Evolutionary conservation across 2,329 filamentous ascomycete species (phyloP).

Genomic region (Cordyceps cicadae): DNA sequence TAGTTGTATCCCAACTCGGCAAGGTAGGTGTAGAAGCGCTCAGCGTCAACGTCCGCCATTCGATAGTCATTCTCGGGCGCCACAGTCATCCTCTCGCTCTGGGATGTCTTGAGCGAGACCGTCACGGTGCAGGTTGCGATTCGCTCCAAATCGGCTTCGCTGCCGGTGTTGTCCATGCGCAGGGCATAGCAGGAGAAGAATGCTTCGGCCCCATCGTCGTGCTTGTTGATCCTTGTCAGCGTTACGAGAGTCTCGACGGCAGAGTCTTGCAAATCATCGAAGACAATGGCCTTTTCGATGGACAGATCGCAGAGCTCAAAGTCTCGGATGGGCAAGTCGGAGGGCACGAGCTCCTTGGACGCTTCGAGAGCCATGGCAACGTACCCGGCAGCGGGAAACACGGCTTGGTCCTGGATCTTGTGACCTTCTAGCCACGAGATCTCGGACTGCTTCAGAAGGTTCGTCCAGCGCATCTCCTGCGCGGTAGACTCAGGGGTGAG

Average conservation of each 20-base stretch:
- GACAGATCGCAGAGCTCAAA: background rate
- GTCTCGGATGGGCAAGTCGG: background rate
- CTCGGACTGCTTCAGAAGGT: slow-evolving; percentile 14
- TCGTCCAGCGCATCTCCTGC: slow-evolving; percentile 13
- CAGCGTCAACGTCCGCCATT: too few species aligned
- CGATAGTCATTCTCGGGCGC: too few species aligned
- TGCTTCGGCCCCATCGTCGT: background rate
- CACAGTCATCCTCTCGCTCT: too few species aligned
- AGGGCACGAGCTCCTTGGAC: slow-evolving; percentile 11
- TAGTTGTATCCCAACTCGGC: too few species aligned
- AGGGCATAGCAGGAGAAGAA: background rate
- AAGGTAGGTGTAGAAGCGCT: too few species aligned
- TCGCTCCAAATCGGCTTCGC: too few species aligned
- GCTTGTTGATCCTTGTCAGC: background rate
- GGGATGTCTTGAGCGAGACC: too few species aligned
- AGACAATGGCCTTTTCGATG: background rate
- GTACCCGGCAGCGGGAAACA: slow-evolving; percentile 31
- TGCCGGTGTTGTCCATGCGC: too few species aligned
- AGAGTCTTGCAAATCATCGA: background rate
- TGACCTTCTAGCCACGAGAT: slow-evolving; percentile 34
- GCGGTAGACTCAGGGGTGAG: background rate
- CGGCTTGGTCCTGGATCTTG: slow-evolving; percentile 32
- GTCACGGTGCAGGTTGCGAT: too few species aligned
- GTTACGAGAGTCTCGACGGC: too few species aligned
- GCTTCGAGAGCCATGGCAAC: slow-evolving; percentile 27